Conservation (phyloP, 805 yeast species). For the Zygoascus ofunaensis region DNA sequence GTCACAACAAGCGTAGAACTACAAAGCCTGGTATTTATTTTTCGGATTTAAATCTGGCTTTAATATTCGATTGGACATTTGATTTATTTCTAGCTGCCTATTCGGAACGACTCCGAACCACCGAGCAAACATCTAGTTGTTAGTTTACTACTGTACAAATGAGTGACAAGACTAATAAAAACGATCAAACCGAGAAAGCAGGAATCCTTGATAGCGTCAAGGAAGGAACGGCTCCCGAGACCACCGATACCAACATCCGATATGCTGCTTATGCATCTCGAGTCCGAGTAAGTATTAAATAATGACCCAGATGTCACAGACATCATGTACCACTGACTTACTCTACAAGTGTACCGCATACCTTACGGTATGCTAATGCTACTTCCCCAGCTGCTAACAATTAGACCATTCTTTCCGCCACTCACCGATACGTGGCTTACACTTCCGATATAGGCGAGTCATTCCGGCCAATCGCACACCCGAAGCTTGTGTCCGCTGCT, state of each 20-base stretch:
- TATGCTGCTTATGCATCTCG: slow-evolving; percentile 79
- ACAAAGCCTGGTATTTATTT: too few species aligned
- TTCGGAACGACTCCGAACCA: not conserved
- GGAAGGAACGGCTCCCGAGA: slow-evolving; percentile 23
- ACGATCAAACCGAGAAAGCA: not conserved
- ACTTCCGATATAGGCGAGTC: slow-evolving; percentile 84
- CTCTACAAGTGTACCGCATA: too few species aligned
- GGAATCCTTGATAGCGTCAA: not conserved
- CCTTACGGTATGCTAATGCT: too few species aligned
- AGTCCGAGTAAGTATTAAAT: slow-evolving; percentile 33
- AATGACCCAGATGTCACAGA: not conserved
- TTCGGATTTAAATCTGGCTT: not conserved
- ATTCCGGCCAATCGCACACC: slow-evolving; percentile 73
- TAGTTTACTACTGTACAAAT: too few species aligned
- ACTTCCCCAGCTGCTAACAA: too few species aligned
- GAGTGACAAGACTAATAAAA: not conserved
- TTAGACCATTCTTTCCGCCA: slow-evolving; percentile 55
- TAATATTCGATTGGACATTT: not conserved
- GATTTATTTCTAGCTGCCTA: not conserved
- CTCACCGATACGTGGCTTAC: slow-evolving; percentile 77
- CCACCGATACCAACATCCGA: slow-evolving; percentile 46
- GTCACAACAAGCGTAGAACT: too few species aligned
- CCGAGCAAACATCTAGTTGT: too few species aligned
- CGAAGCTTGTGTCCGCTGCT: slow-evolving; percentile 51
- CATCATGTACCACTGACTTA: too few species aligned